phyloP scores from a whole-genome alignment of 805 yeast genomes.

The Myxozyma mucilagina region DNA sequence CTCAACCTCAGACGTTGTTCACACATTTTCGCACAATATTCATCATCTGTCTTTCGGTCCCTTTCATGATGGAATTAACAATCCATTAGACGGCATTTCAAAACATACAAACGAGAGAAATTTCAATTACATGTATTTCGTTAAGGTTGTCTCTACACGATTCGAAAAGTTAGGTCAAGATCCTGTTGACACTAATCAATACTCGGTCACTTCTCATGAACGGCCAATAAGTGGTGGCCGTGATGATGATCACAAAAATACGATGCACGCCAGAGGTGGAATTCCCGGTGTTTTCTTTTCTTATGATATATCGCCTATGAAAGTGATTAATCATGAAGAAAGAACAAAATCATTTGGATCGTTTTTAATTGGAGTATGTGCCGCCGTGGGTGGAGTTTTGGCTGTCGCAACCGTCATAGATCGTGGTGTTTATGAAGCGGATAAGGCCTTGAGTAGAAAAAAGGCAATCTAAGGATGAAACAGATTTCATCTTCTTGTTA shows the following conservation, averaged over 20 bases:
- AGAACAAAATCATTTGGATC: constrained; percentile 75
- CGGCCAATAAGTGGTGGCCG: constrained; percentile 83
- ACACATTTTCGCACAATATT: constrained; percentile 75
- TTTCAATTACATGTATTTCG: constrained; percentile 71
- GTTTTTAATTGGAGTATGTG: constrained; percentile 75
- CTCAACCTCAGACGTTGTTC: constrained; percentile 50
- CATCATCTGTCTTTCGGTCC: constrained; percentile 84
- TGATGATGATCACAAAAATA: constrained; percentile 88
- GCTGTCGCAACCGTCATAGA: constrained; percentile 91
- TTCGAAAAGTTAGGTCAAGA: constrained; percentile 61
- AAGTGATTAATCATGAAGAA: constrained; percentile 79
- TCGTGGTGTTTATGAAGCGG: constrained; percentile 85
- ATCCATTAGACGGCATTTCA: constrained; percentile 60
- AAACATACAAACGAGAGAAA: constrained; percentile 34
- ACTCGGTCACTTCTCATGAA: constrained; percentile 83
- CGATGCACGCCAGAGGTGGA: constrained; percentile 73
- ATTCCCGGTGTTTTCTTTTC: constrained; percentile 84
- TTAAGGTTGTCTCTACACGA: constrained; percentile 88
- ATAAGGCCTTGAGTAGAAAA: constrained; percentile 67
- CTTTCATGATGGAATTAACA: constrained; percentile 35
- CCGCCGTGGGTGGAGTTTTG: constrained; percentile 89
- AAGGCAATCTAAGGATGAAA: constrained; percentile 13
- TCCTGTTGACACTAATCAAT: constrained; percentile 77
- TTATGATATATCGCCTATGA: constrained; percentile 91
- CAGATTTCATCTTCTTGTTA: not conserved